Conservation (phyloP, 371 early-diverging fungal species). For the Apophysomyces elegans region DNA sequence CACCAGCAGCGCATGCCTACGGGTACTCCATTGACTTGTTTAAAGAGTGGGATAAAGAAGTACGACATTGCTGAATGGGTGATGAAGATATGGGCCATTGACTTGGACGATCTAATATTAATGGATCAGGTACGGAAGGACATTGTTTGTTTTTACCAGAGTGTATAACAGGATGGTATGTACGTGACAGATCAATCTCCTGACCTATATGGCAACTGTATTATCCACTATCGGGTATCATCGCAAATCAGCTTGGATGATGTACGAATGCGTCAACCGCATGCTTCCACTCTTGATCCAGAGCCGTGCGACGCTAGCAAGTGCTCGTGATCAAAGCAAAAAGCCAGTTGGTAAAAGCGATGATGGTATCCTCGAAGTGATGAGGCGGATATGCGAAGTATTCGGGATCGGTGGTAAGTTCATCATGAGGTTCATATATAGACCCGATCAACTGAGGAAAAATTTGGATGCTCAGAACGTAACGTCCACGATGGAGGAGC, state of each 20-base stretch:
- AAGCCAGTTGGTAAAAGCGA: conserved; percentile 34
- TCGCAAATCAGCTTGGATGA: conserved; percentile 77
- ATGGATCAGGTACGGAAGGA: conserved; percentile 57
- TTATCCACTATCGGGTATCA: conserved; percentile 66
- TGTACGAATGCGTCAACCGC: conserved; percentile 66
- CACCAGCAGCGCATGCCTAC: conserved; percentile 4
- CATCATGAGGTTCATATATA: neutral
- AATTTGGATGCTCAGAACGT: conserved; percentile 37
- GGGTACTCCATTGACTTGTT: conserved; percentile 4
- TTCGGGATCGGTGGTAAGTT: conserved; percentile 68
- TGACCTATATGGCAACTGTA: conserved; percentile 65
- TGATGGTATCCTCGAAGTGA: conserved; percentile 66
- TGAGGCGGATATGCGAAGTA: conserved; percentile 71
- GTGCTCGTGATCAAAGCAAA: conserved; percentile 29
- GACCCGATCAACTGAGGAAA: conserved; percentile 8
- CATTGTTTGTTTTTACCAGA: neutral
- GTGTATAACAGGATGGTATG: neutral
- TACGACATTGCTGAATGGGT: conserved; percentile 65
- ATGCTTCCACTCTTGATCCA: conserved; percentile 64
- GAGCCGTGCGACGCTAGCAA: conserved; percentile 35
- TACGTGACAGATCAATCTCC: conserved; percentile 51
- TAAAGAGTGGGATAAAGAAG: conserved; percentile 48
- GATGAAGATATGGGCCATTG: conserved; percentile 54
- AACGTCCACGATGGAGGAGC: conserved; percentile 56
- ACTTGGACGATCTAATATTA: conserved; percentile 54